Base-by-base conservation (phyloP, 257 asterid species). In the Salvia splendens region DNA sequence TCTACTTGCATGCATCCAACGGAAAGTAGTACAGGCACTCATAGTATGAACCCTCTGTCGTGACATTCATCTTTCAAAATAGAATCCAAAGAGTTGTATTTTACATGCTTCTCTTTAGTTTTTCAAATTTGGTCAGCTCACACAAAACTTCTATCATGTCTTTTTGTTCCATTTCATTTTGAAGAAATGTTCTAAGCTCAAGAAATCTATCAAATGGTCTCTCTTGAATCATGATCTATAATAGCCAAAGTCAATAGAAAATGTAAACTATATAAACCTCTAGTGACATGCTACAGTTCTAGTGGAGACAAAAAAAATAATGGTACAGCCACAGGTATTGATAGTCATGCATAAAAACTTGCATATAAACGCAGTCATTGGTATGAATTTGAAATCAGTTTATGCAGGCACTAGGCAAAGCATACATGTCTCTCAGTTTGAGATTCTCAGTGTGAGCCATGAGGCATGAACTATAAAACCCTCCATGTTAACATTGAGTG, bases 101-200 rank as follows among this genome's bases (percentile, higher is more conserved):
- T 41, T 42, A 14, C 40, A 8, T 41, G 42, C 33, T 40, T 40
- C 53, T 41, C 53, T 20, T 52, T 45, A 61, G 58, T 10, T 46
- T 14, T 57, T 33, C 46, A 57, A 8, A 57, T n/a, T 12, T 57
- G 35, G 14, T 24, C n/a, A 17, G 32, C 51, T 40, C 28, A 4
- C 41, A n/a, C 38, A n/a, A 35, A 32, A 59, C 48, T 62, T 42
- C n/a, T 11, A 35, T 24, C 30, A 24, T 15, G 47, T 57, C 53
- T 48, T 64, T 61, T 36, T 67, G 33, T 55, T 33, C 56, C 33
- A 8, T 64, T 69, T 59, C 17, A 66, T 58, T 66, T 38, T 6
- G 42, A 64, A 32, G 52, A 65, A 70, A 32, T 5, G 24, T 33
- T 64, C 8, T 53, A 67, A 56, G 53, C 76, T 64, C 43, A 8